A percentile compares a stretch with the other conserved stretches of the same genome.
phyloP scores from a whole-genome alignment of 257 asterid genomes.

The Gentiana dahurica region DNA sequence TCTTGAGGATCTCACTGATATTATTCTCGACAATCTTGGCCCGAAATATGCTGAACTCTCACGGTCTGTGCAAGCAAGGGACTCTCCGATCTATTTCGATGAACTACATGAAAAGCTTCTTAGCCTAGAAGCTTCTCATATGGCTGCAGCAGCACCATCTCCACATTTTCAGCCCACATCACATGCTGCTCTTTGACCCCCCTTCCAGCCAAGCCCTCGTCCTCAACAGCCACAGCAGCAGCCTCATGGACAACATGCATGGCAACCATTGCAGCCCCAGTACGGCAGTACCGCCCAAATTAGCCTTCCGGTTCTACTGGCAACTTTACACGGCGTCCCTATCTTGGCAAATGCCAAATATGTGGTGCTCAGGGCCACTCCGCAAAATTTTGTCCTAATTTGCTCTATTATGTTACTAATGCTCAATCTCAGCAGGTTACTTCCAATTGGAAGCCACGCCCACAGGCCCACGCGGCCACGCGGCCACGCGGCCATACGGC shows the following conservation, averaged over 20 bases:
- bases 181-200: not conserved
- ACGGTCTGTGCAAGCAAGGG: too few species aligned
- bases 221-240: too few species aligned
- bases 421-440: too few species aligned
- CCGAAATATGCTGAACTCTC: not conserved
- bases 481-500: too few species aligned
- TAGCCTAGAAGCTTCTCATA: not conserved
- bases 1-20: not conserved
- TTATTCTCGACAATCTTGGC: not conserved
- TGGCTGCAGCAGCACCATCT: not conserved
- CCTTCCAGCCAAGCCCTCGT: not conserved
- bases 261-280: not conserved
- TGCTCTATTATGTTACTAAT: too few species aligned
- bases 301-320: not conserved
- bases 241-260: not conserved
- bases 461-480: too few species aligned
- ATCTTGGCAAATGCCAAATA: not conserved
- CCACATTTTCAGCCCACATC: not conserved
- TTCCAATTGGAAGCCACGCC: too few species aligned
- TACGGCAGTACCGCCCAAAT: not conserved
- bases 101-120: constrained; percentile 1
- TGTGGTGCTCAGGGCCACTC: too few species aligned
- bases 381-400: too few species aligned
- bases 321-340: too few species aligned
- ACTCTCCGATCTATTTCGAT: not conserved